These are phyloP conservation scores for Micractinium conductrix DNA, from an alignment of 139 green algal species.

Conservation along the genomic window DNA sequence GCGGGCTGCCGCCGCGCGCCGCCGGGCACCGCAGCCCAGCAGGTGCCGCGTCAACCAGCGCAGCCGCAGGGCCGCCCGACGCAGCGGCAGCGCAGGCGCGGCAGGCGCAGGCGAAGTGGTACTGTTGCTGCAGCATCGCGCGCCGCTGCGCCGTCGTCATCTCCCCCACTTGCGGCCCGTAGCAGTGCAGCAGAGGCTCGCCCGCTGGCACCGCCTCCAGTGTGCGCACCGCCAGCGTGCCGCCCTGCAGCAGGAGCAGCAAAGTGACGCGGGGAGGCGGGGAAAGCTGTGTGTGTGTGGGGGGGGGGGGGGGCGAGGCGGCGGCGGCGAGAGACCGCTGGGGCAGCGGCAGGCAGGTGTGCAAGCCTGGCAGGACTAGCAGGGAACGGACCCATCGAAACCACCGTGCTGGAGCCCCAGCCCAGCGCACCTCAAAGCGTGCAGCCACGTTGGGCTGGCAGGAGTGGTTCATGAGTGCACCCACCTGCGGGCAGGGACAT, in stretches of 20 bases:
- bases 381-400: no score
- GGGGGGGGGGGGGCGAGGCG: no score
- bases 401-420: neutral
- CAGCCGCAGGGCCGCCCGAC: neutral
- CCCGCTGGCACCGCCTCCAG: constrained; percentile 1
- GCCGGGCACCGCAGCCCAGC: constrained; percentile 28
- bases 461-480: constrained; percentile 41
- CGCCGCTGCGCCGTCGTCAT: constrained; percentile 27
- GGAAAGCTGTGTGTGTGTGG: no score
- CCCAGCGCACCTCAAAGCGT: constrained; percentile 29
- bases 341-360: neutral
- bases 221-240: constrained; percentile 4
- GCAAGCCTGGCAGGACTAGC: no score
- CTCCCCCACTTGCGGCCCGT: constrained; percentile 47
- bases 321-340: no score
- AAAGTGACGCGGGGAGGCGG: neutral
- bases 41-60: neutral
- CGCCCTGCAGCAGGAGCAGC: neutral
- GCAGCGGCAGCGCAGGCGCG: neutral
- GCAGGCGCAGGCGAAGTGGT: constrained; percentile 48
- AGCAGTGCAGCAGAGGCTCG: constrained; percentile 41
- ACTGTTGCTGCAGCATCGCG: constrained; percentile 33
- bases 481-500: neutral
- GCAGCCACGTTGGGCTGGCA: constrained; percentile 47
- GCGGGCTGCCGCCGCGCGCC: neutral